Evolutionary conservation across 2,329 filamentous ascomycete species (phyloP), one percentile per base, ranked within the genome.

Genomic region (Phyllosticta citriasiana): DNA sequence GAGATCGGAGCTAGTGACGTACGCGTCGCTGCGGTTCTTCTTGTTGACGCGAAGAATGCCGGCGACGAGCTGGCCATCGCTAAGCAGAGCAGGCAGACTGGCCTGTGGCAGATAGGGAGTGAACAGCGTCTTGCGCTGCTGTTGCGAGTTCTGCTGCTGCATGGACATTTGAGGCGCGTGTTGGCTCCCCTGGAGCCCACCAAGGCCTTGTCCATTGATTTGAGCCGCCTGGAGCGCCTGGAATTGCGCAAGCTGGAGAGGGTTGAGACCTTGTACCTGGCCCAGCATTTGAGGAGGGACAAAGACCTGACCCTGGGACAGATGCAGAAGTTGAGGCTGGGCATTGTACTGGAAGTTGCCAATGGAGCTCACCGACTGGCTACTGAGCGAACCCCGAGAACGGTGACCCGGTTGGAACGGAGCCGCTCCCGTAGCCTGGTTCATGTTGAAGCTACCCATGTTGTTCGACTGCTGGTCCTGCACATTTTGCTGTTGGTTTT

Each of bases 11-110:
- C 91, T 96, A 10, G 94, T 94, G 60, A 99, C 94, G 70, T 99
- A 99, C 27, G 94, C 94, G 76, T 99, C 94, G 69, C 93, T 97
- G 65, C 94, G 88, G 77, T 99, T 99, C 82, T 99, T 99, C 82
- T 97, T 99, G 84, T 99, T 99, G 66, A 99, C 94, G 63, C 94
- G 89, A 58, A 99, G 87, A 67, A 97, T 91, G 78, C 94, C 94
- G 64, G 93, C 93, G 60, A 99, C 94, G 62, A 99, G 87, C 75
- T 96, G 91, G 19, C 94, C 94, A 70, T 97, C 91, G 63, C 85
- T 87, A 62, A 97, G 84, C 50, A 99, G 83, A 57, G 92, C 93
- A 62, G 94, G 94, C 22, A 99, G 82, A 62, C 88, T 95, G 6
- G 93, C 93, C 74, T 99, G 94, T 16, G 94, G 93, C 57, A 99